A percentile compares a stretch with the other conserved stretches of the same genome.
Evolutionary conservation across 495 filamentous ascomycete species (phyloP).

Genomic region (Hypoxylon fragiforme): DNA sequence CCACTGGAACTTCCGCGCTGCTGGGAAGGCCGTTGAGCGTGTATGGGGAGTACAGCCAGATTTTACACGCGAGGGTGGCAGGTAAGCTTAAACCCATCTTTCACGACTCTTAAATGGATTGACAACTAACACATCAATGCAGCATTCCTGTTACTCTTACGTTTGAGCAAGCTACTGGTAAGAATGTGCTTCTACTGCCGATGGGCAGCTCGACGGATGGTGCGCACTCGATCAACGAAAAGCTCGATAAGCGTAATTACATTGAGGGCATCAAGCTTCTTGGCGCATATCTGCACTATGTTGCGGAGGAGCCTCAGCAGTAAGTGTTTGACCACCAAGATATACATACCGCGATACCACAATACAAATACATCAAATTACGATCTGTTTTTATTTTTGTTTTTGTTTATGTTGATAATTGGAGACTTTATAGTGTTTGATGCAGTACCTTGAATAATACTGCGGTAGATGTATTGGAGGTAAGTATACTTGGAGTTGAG

Average conservation of each 20-base stretch:
- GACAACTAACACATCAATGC: slow-evolving; percentile 5
- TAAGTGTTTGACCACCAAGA: slow-evolving; percentile 23
- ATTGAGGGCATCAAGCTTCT: slow-evolving; percentile 97
- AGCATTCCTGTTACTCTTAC: slow-evolving; percentile 96
- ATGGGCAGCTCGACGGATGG: slow-evolving; percentile 98
- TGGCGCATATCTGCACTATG: slow-evolving; percentile 95
- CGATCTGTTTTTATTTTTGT: neutral
- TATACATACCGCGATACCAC: neutral
- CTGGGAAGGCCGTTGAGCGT: slow-evolving; percentile 85
- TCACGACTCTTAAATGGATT: neutral
- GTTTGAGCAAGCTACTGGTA: slow-evolving; percentile 97
- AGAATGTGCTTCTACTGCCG: slow-evolving; percentile 93
- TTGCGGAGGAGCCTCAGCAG: slow-evolving; percentile 78
- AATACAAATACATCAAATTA: neutral
- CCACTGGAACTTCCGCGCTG: slow-evolving; percentile 97
- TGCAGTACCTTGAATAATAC: neutral
- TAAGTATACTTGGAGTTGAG: too few relatives aligned
- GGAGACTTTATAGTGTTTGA: too few relatives aligned
- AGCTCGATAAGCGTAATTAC: slow-evolving; percentile 94
- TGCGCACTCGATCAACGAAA: slow-evolving; percentile 97
- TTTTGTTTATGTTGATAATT: too few relatives aligned
- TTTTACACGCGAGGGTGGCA: slow-evolving; percentile 94
- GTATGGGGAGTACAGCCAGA: slow-evolving; percentile 94
- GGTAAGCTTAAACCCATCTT: slow-evolving; percentile 56
- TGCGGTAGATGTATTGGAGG: too few relatives aligned